phyloP scores from a whole-genome alignment of 352 stramenopile species.

The Phytophthora pini region DNA sequence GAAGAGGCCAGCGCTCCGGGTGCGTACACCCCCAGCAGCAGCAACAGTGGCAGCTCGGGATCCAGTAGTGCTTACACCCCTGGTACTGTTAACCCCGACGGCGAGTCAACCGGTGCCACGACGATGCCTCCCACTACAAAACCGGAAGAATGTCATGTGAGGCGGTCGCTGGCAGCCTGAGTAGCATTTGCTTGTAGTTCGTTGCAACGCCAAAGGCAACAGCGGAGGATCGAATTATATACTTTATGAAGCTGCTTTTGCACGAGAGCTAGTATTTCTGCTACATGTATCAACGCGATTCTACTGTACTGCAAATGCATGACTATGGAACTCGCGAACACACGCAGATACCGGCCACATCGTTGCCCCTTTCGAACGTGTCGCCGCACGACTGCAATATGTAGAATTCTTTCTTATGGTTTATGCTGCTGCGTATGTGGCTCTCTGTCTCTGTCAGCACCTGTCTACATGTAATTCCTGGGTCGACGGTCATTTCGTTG shows the following conservation, averaged over 20 bases:
- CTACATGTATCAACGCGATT: too few species aligned
- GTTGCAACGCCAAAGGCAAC: background rate
- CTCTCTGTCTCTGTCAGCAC: too few species aligned
- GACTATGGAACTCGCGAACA: too few species aligned
- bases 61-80: background rate
- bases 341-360: too few species aligned
- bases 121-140: slow-evolving; percentile 1
- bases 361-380: too few species aligned
- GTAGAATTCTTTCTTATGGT: too few species aligned
- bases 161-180: background rate
- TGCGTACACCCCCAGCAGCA: background rate
- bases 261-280: too few species aligned
- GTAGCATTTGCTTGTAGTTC: slow-evolving; percentile 1
- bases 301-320: too few species aligned
- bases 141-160: slow-evolving; percentile 11
- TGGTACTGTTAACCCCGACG: background rate
- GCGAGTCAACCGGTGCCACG: background rate
- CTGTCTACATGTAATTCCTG: background rate
- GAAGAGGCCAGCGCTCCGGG: slow-evolving; percentile 22
- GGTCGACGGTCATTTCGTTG: background rate
- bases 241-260: too few species aligned
- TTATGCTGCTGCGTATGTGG: too few species aligned
- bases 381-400: too few species aligned
- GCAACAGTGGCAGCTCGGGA: background rate
- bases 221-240: too few species aligned